Evolutionary conservation across 371 early-diverging fungal species (phyloP), one percentile per base, ranked within the genome.

Genomic region (Mucor saturninus): DNA sequence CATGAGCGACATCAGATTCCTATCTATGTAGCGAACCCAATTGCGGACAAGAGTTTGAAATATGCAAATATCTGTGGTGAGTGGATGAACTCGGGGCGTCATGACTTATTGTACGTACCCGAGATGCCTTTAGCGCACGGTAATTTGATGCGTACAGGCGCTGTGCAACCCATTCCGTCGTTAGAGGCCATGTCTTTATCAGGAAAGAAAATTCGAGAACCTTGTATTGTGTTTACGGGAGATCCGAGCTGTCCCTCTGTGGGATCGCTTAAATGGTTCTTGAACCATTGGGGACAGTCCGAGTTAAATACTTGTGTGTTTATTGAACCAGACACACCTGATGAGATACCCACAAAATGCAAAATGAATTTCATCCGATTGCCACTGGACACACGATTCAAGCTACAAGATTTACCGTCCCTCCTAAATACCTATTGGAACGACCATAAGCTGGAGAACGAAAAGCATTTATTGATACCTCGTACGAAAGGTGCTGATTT

Each of bases 11-110:
- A 73, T 26, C 69, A 85, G 21, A 79, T 85, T 14, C 89, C 87
- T 5, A 83, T 92, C 30, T 88, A 91, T 57, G 79, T 93, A 54
- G 79, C 90, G 3, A 90, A 91, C 15, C 91, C 93, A 0, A 81
- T 92, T 8, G 93, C 93, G 1, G 87, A 92, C 37, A 81, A 81
- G 31, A 89, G 93, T 9, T 72, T 94, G 10, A 87, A 92, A 67
- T 90, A 90, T 64, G 90, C 94, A 10, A 92, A 90, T 68, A 94
- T 95, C 63, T 84, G 90, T 63, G 93, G 92, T 35, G 94, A 95
- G 84, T 95, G 95, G 95, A 91, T 91, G 91, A 86, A 83, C 26
- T 57, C 74, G 2, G 74, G 81, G 26, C 74, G 78, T 37, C 89
- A 89, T 46, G 76, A 82, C 45, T 73, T 79, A 62, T 64, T 89